phyloP scores from a whole-genome alignment of 495 filamentous ascomycete genomes.

The Talaromyces ruber region DNA sequence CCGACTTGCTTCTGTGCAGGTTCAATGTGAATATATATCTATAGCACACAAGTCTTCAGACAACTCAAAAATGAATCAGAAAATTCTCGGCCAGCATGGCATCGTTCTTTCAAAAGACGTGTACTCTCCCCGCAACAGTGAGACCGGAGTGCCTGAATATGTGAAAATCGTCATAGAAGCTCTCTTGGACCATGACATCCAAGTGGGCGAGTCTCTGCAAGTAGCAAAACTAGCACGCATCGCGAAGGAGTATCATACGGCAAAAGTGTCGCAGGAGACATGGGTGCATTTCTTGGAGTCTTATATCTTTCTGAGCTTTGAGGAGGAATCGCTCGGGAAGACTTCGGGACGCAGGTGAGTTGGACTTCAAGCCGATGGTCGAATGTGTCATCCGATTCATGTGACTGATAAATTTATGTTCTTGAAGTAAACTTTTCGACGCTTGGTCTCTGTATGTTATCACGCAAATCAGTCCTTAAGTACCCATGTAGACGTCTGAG shows the following conservation, averaged over 20 bases:
- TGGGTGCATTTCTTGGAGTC: neutral
- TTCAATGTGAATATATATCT: too few species aligned
- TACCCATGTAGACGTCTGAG: too few species aligned
- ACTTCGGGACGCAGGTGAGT: neutral
- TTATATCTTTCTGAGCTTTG: conserved; percentile 1
- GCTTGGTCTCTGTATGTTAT: neutral
- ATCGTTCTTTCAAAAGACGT: neutral
- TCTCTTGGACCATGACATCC: neutral
- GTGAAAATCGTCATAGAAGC: neutral
- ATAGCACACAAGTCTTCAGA: neutral
- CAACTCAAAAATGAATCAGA: neutral
- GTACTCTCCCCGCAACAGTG: neutral
- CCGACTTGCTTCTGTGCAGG: too few species aligned
- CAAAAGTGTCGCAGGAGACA: neutral
- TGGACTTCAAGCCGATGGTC: neutral
- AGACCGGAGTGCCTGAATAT: neutral
- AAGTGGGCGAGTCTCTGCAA: neutral
- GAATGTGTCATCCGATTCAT: neutral
- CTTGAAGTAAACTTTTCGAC: neutral
- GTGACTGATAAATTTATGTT: neutral
- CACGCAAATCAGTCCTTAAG: too few species aligned
- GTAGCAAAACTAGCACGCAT: neutral
- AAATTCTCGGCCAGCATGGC: neutral
- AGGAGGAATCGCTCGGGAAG: neutral
- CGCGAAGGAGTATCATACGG: neutral